These are phyloP conservation scores for Pyrenophora graminea DNA, from an alignment of 2,329 filamentous ascomycete genomes.

Conservation along the genomic window DNA sequence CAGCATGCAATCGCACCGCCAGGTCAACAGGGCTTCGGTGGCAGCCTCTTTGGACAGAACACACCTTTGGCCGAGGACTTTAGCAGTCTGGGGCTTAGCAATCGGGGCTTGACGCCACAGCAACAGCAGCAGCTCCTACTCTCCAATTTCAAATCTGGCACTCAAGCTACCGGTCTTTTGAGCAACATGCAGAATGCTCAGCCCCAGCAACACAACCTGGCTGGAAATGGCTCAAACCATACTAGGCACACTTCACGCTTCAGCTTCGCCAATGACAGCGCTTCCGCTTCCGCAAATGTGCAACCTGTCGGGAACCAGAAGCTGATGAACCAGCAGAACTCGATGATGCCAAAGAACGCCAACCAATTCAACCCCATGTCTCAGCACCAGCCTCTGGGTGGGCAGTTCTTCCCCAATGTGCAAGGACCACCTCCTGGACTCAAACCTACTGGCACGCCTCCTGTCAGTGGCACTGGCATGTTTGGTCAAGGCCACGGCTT, in stretches of 20 bases:
- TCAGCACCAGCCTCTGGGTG: conserved; percentile 59
- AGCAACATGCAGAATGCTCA: conserved; percentile 51
- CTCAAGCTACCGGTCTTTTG: conserved; percentile 60
- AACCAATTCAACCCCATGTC: conserved; percentile 56
- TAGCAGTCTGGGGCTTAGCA: conserved; percentile 56
- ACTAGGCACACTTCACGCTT: conserved; percentile 84
- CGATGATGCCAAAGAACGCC: conserved; percentile 71
- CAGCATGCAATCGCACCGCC: conserved; percentile 74
- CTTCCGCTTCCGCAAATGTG: conserved; percentile 63
- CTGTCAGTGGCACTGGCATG: conserved; percentile 77
- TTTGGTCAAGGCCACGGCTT: conserved; percentile 90
- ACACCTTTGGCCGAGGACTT: conserved; percentile 45
- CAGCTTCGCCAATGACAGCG: conserved; percentile 78
- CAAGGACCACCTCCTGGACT: conserved; percentile 92
- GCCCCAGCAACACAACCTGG: conserved; percentile 53
- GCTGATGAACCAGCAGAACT: conserved; percentile 80
- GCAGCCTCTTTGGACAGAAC: conserved; percentile 42
- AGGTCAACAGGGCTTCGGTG: conserved; percentile 66
- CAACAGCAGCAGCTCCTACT: conserved; percentile 72
- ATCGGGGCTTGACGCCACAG: conserved; percentile 77
- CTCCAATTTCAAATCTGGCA: conserved; percentile 61
- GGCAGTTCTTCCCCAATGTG: conserved; percentile 81
- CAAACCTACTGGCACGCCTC: conserved; percentile 92
- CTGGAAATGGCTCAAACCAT: conserved; percentile 68
- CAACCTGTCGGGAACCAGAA: conserved; percentile 80